Conservation (phyloP, 1,139 yeast species). For the Pichia sp. region DNA sequence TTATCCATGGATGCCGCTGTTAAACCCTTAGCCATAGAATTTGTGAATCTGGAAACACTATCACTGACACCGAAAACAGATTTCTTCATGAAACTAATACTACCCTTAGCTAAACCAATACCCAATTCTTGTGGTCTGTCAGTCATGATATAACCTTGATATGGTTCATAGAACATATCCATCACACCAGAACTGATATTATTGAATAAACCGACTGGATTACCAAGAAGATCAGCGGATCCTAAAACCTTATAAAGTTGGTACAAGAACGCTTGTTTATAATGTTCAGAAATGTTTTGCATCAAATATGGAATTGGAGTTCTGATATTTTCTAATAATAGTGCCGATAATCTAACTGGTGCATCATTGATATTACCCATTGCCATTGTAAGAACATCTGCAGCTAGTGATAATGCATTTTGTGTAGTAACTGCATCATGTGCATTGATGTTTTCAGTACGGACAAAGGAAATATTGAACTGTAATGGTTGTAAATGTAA, state of each 20-base stretch:
- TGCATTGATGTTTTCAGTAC: constrained; percentile 78
- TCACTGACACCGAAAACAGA: constrained; percentile 95
- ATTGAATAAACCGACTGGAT: constrained; percentile 95
- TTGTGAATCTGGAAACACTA: constrained; percentile 89
- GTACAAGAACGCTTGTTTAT: constrained; percentile 88
- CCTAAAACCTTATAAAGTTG: constrained; percentile 94
- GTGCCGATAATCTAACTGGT: constrained; percentile 85
- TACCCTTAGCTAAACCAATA: constrained; percentile 94
- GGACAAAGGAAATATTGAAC: constrained; percentile 84
- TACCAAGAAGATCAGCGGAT: constrained; percentile 94
- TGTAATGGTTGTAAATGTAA: constrained; percentile 91
- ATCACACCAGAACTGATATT: constrained; percentile 92
- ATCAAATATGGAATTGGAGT: constrained; percentile 76
- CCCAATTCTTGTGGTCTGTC: constrained; percentile 97
- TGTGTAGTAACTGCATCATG: constrained; percentile 56
- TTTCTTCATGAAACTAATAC: constrained; percentile 88
- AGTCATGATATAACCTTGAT: constrained; percentile 89
- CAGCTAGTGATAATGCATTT: constrained; percentile 62
- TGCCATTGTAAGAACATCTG: constrained; percentile 92
- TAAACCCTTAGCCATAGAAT: constrained; percentile 92
- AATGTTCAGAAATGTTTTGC: constrained; percentile 78
- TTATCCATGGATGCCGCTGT: constrained; percentile 89
- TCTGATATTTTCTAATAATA: constrained; percentile 84
- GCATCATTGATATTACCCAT: constrained; percentile 97
- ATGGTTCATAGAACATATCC: constrained; percentile 97